phyloP scores from a whole-genome alignment of 1,284 basidiomycete genomes.

The Ganoderma resinaceum region DNA sequence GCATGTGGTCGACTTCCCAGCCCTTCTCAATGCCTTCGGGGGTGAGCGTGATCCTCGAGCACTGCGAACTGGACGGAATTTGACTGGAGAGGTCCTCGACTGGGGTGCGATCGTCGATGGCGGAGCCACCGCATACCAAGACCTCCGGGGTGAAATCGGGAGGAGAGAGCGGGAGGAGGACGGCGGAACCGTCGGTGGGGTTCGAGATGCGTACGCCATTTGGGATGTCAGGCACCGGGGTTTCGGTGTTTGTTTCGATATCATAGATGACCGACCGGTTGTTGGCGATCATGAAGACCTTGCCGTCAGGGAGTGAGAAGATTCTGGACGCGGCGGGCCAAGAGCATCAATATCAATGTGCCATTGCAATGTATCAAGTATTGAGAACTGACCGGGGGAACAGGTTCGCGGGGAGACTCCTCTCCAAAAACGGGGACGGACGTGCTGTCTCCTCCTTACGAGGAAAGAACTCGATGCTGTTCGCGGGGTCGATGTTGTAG shows the following conservation, averaged over 20 bases:
- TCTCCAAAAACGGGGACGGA: slow-evolving; percentile 51
- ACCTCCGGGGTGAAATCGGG: slow-evolving; percentile 54
- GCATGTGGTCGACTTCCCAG: slow-evolving; percentile 40
- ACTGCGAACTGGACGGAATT: slow-evolving; percentile 51
- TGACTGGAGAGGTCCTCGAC: slow-evolving; percentile 44
- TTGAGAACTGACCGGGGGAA: slow-evolving; percentile 31
- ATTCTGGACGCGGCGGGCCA: slow-evolving; percentile 17
- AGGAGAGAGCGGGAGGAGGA: slow-evolving; percentile 56
- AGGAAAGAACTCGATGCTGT: slow-evolving; percentile 62
- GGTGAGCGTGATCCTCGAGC: slow-evolving; percentile 39
- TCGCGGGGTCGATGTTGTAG: slow-evolving; percentile 51
- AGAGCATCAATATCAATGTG: neutral
- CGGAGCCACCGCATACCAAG: slow-evolving; percentile 55
- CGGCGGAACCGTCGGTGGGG: slow-evolving; percentile 54
- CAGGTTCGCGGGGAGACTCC: slow-evolving; percentile 30
- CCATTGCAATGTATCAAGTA: neutral
- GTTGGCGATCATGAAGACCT: slow-evolving; percentile 53
- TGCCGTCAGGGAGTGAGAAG: slow-evolving; percentile 45
- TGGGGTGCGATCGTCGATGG: slow-evolving; percentile 40
- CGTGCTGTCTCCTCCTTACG: slow-evolving; percentile 54
- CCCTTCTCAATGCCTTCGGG: slow-evolving; percentile 34
- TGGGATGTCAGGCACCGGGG: slow-evolving; percentile 51
- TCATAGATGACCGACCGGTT: slow-evolving; percentile 44
- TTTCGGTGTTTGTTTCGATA: slow-evolving; percentile 45
- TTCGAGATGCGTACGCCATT: slow-evolving; percentile 54